Conservation (phyloP, 805 yeast species). For the Clavispora phyllophila region DNA sequence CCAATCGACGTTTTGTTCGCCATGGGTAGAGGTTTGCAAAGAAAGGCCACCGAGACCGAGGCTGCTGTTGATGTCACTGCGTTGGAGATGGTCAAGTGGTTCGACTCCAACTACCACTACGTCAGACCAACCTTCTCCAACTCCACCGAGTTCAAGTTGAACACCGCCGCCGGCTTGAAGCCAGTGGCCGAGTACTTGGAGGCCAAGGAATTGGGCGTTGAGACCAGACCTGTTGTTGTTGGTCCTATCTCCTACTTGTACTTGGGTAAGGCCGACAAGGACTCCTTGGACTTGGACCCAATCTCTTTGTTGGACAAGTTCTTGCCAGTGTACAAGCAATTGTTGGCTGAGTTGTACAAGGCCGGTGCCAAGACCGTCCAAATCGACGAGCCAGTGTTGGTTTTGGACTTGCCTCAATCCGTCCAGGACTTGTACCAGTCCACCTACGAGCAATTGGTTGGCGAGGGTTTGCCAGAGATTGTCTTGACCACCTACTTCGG, state of each 20-base stretch:
- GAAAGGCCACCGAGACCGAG: conserved; percentile 81
- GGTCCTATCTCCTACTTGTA: conserved; percentile 95
- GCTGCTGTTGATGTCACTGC: conserved; percentile 98
- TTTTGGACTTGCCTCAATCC: conserved; percentile 82
- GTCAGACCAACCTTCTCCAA: conserved; percentile 98
- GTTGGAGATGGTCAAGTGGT: conserved; percentile 99
- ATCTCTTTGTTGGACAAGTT: conserved; percentile 82
- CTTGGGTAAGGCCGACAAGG: conserved; percentile 98
- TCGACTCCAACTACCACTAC: conserved; percentile 98
- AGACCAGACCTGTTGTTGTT: conserved; percentile 94
- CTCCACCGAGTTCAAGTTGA: conserved; percentile 92
- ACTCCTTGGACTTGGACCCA: conserved; percentile 92
- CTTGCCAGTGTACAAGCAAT: conserved; percentile 88
- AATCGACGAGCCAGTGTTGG: conserved; percentile 96
- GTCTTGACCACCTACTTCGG: conserved; percentile 93
- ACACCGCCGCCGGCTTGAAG: conserved; percentile 66
- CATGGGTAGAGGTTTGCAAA: conserved; percentile 99
- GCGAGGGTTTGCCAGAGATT: conserved; percentile 68
- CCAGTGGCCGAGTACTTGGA: conserved; percentile 97
- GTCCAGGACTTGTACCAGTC: conserved; percentile 83
- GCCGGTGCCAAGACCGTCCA: conserved; percentile 97
- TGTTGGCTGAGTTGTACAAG: conserved; percentile 77
- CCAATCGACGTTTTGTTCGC: conserved; percentile 93
- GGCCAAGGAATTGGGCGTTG: conserved; percentile 93
- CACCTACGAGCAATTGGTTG: conserved; percentile 74